Conservation (phyloP, 2,329 filamentous ascomycete species). For the Nannizziopsis arthrosporioides region DNA sequence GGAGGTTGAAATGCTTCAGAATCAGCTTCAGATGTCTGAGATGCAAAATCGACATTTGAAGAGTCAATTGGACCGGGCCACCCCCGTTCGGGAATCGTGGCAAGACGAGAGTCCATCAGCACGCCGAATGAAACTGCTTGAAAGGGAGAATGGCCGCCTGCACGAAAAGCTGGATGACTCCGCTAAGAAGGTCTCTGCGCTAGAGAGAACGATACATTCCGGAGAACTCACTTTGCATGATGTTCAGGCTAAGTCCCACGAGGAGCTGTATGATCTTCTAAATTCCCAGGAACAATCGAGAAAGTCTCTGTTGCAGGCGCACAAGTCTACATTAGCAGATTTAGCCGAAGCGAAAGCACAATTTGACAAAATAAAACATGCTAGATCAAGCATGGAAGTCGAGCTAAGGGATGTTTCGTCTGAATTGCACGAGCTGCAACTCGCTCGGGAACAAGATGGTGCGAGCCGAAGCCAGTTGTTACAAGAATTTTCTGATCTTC, state of each 20-base stretch:
- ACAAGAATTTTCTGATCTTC: conserved; percentile 84
- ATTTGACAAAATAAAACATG: conserved; percentile 75
- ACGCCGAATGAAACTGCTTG: conserved; percentile 76
- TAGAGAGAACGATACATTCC: conserved; percentile 76
- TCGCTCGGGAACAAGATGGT: conserved; percentile 73
- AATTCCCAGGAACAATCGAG: conserved; percentile 88
- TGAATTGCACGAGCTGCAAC: conserved; percentile 68
- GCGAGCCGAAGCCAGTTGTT: conserved; percentile 79
- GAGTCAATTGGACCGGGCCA: conserved; percentile 64
- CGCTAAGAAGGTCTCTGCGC: conserved; percentile 73
- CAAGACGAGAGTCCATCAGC: conserved; percentile 68
- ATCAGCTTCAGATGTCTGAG: conserved; percentile 82
- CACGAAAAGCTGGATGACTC: conserved; percentile 95
- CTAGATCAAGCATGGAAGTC: conserved; percentile 66
- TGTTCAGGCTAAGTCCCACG: conserved; percentile 83
- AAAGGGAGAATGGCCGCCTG: conserved; percentile 79
- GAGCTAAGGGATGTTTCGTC: conserved; percentile 74
- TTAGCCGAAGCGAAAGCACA: conserved; percentile 75
- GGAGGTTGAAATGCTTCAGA: conserved; percentile 84
- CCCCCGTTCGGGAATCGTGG: conserved; percentile 49
- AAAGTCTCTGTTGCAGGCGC: conserved; percentile 65
- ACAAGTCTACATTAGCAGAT: conserved; percentile 76
- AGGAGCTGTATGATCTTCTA: conserved; percentile 84
- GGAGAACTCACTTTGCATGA: conserved; percentile 83
- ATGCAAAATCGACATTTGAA: conserved; percentile 94